phyloP scores from a whole-genome alignment of 2,329 filamentous ascomycete species.

The Plectosphaerella plurivora region DNA sequence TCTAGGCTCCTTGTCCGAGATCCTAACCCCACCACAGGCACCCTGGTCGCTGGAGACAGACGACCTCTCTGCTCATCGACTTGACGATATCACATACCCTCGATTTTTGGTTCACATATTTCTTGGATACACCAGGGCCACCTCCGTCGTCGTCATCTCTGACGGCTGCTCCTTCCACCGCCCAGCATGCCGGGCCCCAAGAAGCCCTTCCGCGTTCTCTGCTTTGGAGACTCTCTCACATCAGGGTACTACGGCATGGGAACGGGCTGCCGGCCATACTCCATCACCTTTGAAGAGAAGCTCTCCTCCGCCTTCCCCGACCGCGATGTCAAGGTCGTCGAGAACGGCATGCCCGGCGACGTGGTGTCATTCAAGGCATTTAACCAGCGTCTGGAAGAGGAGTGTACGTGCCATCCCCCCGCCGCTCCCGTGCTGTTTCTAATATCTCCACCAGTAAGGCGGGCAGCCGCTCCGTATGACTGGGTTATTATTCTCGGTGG shows the following conservation, averaged over 20 bases:
- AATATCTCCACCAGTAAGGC: not conserved
- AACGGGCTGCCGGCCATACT: constrained; percentile 47
- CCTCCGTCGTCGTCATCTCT: no score
- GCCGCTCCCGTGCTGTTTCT: not conserved
- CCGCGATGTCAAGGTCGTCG: constrained; percentile 33
- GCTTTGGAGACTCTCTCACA: constrained; percentile 63
- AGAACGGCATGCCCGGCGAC: constrained; percentile 49
- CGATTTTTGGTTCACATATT: no score
- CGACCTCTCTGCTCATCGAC: no score
- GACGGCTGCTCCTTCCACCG: not conserved
- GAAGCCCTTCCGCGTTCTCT: constrained; percentile 47
- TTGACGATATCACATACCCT: no score
- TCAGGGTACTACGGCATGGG: constrained; percentile 45
- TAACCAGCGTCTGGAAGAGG: constrained; percentile 22
- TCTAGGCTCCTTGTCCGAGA: no score
- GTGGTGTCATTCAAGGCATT: constrained; percentile 31
- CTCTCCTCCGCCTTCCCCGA: constrained; percentile 41
- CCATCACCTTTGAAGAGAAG: constrained; percentile 37
- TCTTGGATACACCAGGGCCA: no score
- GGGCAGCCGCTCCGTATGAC: constrained; percentile 33
- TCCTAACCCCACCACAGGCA: no score
- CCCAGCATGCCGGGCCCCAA: not conserved
- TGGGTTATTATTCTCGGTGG: constrained; percentile 62
- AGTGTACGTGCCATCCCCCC: constrained; percentile 29
- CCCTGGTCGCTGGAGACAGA: no score